Base-by-base conservation (phyloP, 2,329 filamentous ascomycete genomes). In the Volutella citrinella region DNA sequence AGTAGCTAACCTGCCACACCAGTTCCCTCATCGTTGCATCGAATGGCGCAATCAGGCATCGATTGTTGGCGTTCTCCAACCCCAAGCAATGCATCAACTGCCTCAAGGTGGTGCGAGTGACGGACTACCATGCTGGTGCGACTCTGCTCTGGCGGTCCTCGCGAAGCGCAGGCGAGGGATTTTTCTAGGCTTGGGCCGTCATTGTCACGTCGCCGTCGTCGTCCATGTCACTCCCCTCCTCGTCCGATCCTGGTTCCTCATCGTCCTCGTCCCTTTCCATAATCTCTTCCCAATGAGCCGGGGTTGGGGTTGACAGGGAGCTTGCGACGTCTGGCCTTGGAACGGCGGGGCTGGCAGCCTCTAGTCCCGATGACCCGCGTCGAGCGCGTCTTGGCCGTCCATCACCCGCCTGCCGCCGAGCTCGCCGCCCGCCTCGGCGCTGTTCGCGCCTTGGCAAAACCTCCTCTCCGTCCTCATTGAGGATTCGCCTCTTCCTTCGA, bases 241-340 rank as follows among this genome's bases (percentile, higher is more conserved):
- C 51, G n/a, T 46, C 48, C 7, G 46, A 48, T 7, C 51, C 48
- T 7, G 52, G 51, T 27, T 51, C 48, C 7, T 55, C 51, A 5
- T 43, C 48, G 3, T 43, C 49, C 9, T 43, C 48, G 12, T 42
- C 51, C 43, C 16, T 32, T 36, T 9, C 32, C 44, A 4, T 41
- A 32, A 12, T 65, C 12, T 63, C 60, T 6, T 54, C 49, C 63
- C 62, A 66, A 18, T 44, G 50, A 5, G 32, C 39, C 6, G 61
- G 63, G 8, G 63, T 66, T 3, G 59, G 57, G 10, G 48, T 60
- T 6, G 62, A 64, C 22, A 62, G 27, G 12, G 33, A n/a, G n/a
- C n/a, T n/a, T n/a, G n/a, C n/a, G n/a, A n/a, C n/a, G n/a, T n/a
- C n/a, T 43, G 43, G 46, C 28, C 18, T 18, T 35, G 36, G 17